These are phyloP conservation scores for Pseudogymnoascus sp. DNA, from an alignment of 2,329 filamentous ascomycete genomes.

Conservation along the genomic window DNA sequence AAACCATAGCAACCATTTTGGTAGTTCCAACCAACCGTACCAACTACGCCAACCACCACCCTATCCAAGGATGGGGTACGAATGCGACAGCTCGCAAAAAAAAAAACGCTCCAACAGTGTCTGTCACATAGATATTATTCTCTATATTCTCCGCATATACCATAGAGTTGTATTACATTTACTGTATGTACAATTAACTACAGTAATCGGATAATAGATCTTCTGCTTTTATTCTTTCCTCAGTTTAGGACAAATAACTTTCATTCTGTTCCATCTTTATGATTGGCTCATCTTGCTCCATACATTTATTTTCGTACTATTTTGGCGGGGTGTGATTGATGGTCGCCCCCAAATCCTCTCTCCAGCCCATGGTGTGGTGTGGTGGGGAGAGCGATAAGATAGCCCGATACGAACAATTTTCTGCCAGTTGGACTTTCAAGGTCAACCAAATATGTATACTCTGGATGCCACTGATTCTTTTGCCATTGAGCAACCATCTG, in stretches of 20 bases:
- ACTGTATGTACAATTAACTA: neutral
- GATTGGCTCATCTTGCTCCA: neutral
- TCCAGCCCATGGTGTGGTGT: neutral
- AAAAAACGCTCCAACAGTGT: neutral
- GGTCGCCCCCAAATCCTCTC: neutral
- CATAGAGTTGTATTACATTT: neutral
- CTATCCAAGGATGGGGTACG: too few relatives aligned
- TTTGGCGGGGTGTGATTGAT: constrained; percentile 4
- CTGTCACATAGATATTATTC: neutral
- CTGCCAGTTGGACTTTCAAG: neutral
- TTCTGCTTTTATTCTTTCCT: neutral
- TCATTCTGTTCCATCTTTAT: neutral
- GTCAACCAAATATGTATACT: constrained; percentile 25
- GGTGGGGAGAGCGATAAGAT: constrained; percentile 6
- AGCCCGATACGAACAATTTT: constrained; percentile 4
- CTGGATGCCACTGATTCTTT: constrained; percentile 22
- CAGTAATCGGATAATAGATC: neutral
- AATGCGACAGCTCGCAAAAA: neutral
- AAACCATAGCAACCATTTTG: neutral
- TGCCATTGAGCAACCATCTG: constrained; percentile 22
- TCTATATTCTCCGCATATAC: neutral
- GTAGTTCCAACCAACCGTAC: neutral
- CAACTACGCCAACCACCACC: too few relatives aligned
- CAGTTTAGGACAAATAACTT: neutral
- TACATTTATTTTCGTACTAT: neutral